phyloP scores from a whole-genome alignment of 1,284 basidiomycete species.

The Austropuccinia psidii region DNA sequence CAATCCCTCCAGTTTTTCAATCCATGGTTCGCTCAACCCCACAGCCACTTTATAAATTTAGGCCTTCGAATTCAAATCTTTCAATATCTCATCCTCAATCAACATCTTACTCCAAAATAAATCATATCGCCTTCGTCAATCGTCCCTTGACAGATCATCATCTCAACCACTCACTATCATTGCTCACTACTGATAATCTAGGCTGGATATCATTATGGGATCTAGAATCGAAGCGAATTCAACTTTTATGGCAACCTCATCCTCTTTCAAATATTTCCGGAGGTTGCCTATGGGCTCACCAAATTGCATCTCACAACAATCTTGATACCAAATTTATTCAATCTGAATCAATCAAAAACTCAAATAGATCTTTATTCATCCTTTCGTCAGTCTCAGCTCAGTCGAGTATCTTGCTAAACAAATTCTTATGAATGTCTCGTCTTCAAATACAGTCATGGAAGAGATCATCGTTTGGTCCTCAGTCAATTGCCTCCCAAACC shows the following conservation, averaged over 20 bases:
- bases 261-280: neutral
- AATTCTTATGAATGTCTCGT: too few species aligned
- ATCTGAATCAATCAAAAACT: neutral
- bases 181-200: constrained; percentile 23
- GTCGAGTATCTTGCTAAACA: too few species aligned
- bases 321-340: neutral
- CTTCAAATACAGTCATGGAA: constrained; percentile 17
- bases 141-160: neutral
- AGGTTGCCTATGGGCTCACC: constrained; percentile 27
- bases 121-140: constrained; percentile 1
- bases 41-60: neutral
- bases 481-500: neutral
- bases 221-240: constrained; percentile 14
- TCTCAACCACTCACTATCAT: neutral
- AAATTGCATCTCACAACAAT: neutral
- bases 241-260: constrained; percentile 24
- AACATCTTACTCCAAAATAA: neutral
- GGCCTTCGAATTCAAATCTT: neutral
- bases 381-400: constrained; percentile 30
- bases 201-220: constrained; percentile 16
- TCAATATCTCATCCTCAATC: neutral
- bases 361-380: constrained; percentile 11
- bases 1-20: too few species aligned
- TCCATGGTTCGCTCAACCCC: neutral
- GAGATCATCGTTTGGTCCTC: constrained; percentile 19